Base-by-base conservation (phyloP, 2,329 filamentous ascomycete species). In the Stagonosporopsis vannaccii region DNA sequence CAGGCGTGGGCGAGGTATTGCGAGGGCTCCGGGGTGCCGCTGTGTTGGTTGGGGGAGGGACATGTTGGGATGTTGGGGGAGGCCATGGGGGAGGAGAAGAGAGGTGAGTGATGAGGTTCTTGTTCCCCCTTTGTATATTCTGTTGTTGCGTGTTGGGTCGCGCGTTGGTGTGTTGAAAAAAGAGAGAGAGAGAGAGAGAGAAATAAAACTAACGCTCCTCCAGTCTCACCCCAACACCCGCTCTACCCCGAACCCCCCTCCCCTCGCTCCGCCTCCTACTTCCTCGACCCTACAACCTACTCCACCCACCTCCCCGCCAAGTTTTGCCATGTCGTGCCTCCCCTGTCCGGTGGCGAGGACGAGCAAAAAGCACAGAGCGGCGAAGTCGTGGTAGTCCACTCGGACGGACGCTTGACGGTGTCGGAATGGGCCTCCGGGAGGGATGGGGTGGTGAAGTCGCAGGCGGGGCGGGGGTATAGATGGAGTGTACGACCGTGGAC, bases 401-500 rank as follows among this genome's bases (percentile, higher is more conserved):
- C 64, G 0, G 46, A 53, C 39, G 69, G 70, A 13, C 47, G 48
- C 4, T 40, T 72, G 2, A 39, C 30, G 5, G 48, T 74, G 2
- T 28, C 25, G 4, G 44, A 72, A 4, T 50, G 61, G 20, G 13
- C 20, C 5, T 17, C 17, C 15, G 49, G 5, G 54, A 58, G 11
- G 1, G 41, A 43, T n/a, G 26, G 20, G 2, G 25, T 20, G 40
- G 7, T 22, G 11, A 6, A 5, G 17, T 9, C 41, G n/a, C 4
- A 9, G 49, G 1, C 58, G 39, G 6, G 30, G 4, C 12, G 13
- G 20, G 60, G 62, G 4, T 57, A 62, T 30, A 55, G 61, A 20
- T 74, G 69, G 70, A 65, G 60, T n/a, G 63, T 62, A 41, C 2
- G 69, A 20, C 69, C 71, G n/a, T 72, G 70, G 71, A 71, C 67